Evolutionary conservation across 495 filamentous ascomycete genomes (phyloP).

Genomic region (Aspergillus wentii): DNA sequence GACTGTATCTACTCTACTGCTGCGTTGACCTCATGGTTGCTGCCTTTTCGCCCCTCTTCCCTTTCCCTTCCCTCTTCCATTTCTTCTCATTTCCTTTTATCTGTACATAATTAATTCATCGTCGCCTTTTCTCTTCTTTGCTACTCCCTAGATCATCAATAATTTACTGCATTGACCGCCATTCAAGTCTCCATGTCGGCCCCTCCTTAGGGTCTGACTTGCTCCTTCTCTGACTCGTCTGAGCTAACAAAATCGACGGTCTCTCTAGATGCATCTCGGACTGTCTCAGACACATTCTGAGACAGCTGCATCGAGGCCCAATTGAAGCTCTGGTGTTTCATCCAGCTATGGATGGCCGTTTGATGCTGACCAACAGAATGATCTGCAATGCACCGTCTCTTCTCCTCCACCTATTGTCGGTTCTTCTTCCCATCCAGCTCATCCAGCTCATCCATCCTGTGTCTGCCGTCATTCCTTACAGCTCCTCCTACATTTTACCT

Average conservation of each 20-base stretch:
- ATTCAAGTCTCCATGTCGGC: too few relatives aligned
- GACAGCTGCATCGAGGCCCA: conserved; percentile 3
- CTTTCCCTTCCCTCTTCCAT: not conserved
- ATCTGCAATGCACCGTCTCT: conserved; percentile 11
- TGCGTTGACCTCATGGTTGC: not conserved
- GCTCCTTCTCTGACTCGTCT: conserved; percentile 8
- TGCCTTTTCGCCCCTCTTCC: not conserved
- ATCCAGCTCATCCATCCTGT: conserved; percentile 12
- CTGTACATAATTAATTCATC: too few relatives aligned
- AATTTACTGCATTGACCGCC: too few relatives aligned
- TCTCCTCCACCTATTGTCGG: conserved; percentile 12
- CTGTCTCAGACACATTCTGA: too few relatives aligned
- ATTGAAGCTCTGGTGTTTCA: conserved; percentile 5
- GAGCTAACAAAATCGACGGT: conserved; percentile 12
- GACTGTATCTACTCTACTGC: not conserved
- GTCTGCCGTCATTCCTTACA: conserved; percentile 59
- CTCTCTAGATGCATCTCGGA: conserved; percentile 13
- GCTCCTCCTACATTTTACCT: conserved; percentile 62
- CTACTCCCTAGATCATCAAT: too few relatives aligned
- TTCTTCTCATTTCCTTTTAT: not conserved
- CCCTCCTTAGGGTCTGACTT: too few relatives aligned
- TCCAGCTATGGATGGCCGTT: conserved; percentile 18
- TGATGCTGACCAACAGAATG: conserved; percentile 9
- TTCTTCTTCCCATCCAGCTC: conserved; percentile 14
- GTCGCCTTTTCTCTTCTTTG: too few relatives aligned